Conservation (phyloP, 371 early-diverging fungal genomes). For the Actinomucor elegans region DNA sequence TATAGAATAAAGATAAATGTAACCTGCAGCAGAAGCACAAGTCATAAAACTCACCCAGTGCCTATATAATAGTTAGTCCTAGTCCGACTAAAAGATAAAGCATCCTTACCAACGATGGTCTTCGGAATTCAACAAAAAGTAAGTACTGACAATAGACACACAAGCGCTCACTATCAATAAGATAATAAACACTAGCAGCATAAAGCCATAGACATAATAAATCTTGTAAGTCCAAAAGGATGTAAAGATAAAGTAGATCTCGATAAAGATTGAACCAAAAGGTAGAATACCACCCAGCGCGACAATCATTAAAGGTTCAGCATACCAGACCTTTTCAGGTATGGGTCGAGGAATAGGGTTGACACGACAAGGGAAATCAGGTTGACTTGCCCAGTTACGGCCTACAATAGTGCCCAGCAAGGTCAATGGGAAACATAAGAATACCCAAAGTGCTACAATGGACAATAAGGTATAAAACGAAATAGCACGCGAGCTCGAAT, state of each 20-base stretch:
- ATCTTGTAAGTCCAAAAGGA: slow-evolving; percentile 85
- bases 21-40: slow-evolving; percentile 75
- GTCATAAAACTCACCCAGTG: slow-evolving; percentile 83
- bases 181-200: slow-evolving; percentile 73
- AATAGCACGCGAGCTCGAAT: slow-evolving; percentile 77
- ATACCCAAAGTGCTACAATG: slow-evolving; percentile 72
- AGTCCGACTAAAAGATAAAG: not conserved
- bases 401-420: slow-evolving; percentile 78
- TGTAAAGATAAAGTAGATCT: slow-evolving; percentile 84
- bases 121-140: slow-evolving; percentile 79
- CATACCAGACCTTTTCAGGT: slow-evolving; percentile 76
- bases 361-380: slow-evolving; percentile 79
- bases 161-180: slow-evolving; percentile 75
- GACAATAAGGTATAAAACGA: slow-evolving; percentile 76
- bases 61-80: slow-evolving; percentile 28
- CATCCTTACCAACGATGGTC: slow-evolving; percentile 77
- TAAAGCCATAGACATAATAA: slow-evolving; percentile 86
- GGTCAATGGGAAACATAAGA: slow-evolving; percentile 77
- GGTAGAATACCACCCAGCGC: slow-evolving; percentile 77
- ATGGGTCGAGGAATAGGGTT: slow-evolving; percentile 83
- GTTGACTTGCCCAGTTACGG: slow-evolving; percentile 64
- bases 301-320: slow-evolving; percentile 64
- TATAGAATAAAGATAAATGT: slow-evolving; percentile 79
- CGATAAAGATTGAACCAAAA: slow-evolving; percentile 84
- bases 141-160: slow-evolving; percentile 77